A percentile compares a stretch with the other conserved stretches of the same genome.
Evolutionary conservation across 352 stramenopile species (phyloP).

Genomic region (Pythium monospermum): DNA sequence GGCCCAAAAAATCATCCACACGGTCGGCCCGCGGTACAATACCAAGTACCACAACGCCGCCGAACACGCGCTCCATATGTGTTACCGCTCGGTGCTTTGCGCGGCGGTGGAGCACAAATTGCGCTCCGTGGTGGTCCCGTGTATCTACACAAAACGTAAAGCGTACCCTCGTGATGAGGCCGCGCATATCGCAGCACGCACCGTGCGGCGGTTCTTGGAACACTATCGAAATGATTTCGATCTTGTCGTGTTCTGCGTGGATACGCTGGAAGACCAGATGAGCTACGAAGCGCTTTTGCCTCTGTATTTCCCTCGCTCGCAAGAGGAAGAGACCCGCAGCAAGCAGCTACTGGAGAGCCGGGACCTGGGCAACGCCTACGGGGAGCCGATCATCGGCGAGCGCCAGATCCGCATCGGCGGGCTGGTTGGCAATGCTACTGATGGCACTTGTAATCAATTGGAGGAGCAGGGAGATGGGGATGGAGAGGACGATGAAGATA

Average conservation of each 20-base stretch:
- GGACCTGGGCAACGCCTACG: constrained; percentile 61
- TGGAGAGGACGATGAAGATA: constrained; percentile 26
- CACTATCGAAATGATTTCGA: constrained; percentile 57
- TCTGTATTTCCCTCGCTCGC: constrained; percentile 65
- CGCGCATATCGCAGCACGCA: constrained; percentile 61
- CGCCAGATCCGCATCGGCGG: constrained; percentile 70
- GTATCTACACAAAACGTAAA: constrained; percentile 72
- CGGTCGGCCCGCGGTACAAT: constrained; percentile 81
- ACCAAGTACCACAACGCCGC: constrained; percentile 68
- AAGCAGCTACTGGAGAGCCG: constrained; percentile 22
- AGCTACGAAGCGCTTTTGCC: constrained; percentile 60
- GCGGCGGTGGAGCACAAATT: constrained; percentile 62
- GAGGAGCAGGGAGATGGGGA: constrained; percentile 32
- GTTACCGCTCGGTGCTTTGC: constrained; percentile 63
- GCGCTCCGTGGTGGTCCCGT: constrained; percentile 63
- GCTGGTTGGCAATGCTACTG: constrained; percentile 10
- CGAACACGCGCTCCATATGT: constrained; percentile 78
- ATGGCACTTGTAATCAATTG: constrained; percentile 1
- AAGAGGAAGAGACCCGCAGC: constrained; percentile 30
- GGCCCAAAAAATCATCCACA: constrained; percentile 71
- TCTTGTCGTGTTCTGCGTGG: constrained; percentile 60
- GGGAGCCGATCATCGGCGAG: constrained; percentile 76
- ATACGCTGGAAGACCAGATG: constrained; percentile 51
- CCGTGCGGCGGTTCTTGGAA: constrained; percentile 75
- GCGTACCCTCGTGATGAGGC: constrained; percentile 75